Base-by-base conservation (phyloP, 345 rosid genomes). In the Passiflora organensis region DNA sequence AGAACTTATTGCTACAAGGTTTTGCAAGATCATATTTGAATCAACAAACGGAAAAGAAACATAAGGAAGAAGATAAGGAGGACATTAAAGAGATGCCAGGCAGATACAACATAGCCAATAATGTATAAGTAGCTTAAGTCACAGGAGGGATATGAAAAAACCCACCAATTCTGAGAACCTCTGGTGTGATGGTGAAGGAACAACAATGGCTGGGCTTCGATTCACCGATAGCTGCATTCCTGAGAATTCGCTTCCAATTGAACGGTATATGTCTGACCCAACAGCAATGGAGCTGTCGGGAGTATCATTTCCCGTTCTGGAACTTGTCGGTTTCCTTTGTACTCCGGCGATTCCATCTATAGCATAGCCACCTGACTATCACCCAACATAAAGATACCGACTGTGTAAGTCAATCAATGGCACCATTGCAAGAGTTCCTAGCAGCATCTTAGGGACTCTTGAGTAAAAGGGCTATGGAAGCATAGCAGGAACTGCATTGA, bases 121-220 rank as follows among this genome's bases (percentile, higher is more conserved):
- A 16, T 1, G 49, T 13, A 19, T 28, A 52, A 10, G 32, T 13
- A n/a, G 11, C 12, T 42, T 34, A 60, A 4, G 5, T 18, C 17
- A 9, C 48, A 20, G 13, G 32, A 34, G 57, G 32, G n/a, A 13
- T 4, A n/a, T 4, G 17, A 36, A 18, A 41, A 42, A 12, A 72
- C 74, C 54, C 48, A 76, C 84, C 73, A 60, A 46, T 56, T 69
- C 72, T 32, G 23, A 37, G 48, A 78, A 58, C 51, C 49, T 55
- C 49, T 68, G 67, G 41, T 32, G 71, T 39, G 64, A 49, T 10
- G 68, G 76, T 18, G 79, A 69, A 10, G 83, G 75, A 68, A 64
- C 77, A 49, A 79, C 64, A 17, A 72, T 52, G 6, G 79, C 81
- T 14, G 72, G 62, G 55, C 69, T 79, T 69, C 62, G 63, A 53